Conservation (phyloP, 768 basidiomycete species). For the Russula dissimulans region DNA sequence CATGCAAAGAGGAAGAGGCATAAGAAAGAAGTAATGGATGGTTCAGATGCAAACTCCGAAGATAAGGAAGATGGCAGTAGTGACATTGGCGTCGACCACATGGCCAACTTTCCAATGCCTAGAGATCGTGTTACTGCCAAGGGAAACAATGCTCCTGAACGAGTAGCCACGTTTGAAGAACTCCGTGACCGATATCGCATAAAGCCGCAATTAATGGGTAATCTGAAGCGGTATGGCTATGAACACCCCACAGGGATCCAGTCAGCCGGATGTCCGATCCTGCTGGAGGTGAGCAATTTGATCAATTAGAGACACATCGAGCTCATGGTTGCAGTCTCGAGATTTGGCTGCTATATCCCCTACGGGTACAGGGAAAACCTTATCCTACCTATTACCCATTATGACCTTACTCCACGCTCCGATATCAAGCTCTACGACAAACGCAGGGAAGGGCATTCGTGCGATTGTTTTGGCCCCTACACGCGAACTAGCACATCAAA, state of each 20-base stretch:
- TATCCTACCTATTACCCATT: conserved; percentile 83
- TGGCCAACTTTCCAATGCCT: conserved; percentile 24
- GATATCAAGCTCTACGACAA: conserved; percentile 35
- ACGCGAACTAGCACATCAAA: conserved; percentile 92
- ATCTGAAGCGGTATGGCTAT: conserved; percentile 54
- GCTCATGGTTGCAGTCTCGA: conserved; percentile 39
- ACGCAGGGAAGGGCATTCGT: conserved; percentile 51
- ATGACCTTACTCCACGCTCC: conserved; percentile 54
- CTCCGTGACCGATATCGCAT: conserved; percentile 50
- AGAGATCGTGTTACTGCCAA: conserved; percentile 67
- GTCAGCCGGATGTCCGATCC: conserved; percentile 66
- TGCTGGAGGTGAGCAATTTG: conserved; percentile 52
- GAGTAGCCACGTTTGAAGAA: conserved; percentile 48
- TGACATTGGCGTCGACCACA: conserved; percentile 21
- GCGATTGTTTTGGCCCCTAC: conserved; percentile 86
- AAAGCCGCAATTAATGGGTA: conserved; percentile 51
- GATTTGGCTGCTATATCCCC: conserved; percentile 94
- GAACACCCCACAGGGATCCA: conserved; percentile 73
- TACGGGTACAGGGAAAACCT: conserved; percentile 95
- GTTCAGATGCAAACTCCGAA: conserved; percentile 23
- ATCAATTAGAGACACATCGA: neutral
- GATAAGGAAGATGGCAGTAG: conserved; percentile 21
- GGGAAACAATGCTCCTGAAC: conserved; percentile 58
- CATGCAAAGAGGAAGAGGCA: conserved; percentile 8
- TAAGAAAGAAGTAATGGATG: conserved; percentile 14